Percentiles rank a stretch among this genome's conserved stretches.
These are phyloP conservation scores for Ophiostoma sp. DNA, from an alignment of 2,329 filamentous ascomycete species.

Conservation along the genomic window DNA sequence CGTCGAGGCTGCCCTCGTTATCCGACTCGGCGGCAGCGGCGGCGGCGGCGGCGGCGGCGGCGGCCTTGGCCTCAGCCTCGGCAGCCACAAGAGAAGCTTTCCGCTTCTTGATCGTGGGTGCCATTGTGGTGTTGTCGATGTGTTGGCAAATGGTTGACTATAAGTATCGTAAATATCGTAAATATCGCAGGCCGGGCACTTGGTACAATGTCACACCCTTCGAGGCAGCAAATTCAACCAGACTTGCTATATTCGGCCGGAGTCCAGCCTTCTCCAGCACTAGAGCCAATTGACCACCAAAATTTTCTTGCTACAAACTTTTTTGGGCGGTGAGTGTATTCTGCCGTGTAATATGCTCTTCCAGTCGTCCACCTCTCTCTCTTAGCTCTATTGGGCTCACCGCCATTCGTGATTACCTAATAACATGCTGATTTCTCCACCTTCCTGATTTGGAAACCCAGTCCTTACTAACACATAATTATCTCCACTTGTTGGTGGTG, in stretches of 20 bases:
- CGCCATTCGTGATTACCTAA: neutral
- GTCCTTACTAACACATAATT: neutral
- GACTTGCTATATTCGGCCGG: neutral
- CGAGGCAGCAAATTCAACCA: slow-evolving; percentile 1
- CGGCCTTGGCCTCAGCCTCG: slow-evolving; percentile 33
- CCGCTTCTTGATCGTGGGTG: slow-evolving; percentile 49
- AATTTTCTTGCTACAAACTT: slow-evolving; percentile 25
- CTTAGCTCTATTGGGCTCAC: neutral
- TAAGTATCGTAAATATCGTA: neutral
- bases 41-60: slow-evolving; percentile 36
- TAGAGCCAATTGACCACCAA: slow-evolving; percentile 7
- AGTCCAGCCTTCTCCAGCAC: slow-evolving; percentile 11
- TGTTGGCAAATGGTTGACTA: slow-evolving; percentile 11
- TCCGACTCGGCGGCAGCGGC: slow-evolving; percentile 49
- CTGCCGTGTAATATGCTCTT: slow-evolving; percentile 10
- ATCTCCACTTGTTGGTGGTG: neutral
- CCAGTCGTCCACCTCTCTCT: neutral
- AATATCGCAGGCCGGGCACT: neutral
- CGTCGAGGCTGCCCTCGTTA: slow-evolving; percentile 52
- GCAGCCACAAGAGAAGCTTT: slow-evolving; percentile 56
- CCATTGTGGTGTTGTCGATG: slow-evolving; percentile 34
- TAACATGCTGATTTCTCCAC: neutral
- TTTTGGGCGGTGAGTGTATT: slow-evolving; percentile 26
- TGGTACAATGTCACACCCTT: slow-evolving; percentile 10
- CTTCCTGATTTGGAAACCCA: neutral